These are phyloP conservation scores for Phytophthora citricola DNA, from an alignment of 352 stramenopile genomes.

Conservation along the genomic window DNA sequence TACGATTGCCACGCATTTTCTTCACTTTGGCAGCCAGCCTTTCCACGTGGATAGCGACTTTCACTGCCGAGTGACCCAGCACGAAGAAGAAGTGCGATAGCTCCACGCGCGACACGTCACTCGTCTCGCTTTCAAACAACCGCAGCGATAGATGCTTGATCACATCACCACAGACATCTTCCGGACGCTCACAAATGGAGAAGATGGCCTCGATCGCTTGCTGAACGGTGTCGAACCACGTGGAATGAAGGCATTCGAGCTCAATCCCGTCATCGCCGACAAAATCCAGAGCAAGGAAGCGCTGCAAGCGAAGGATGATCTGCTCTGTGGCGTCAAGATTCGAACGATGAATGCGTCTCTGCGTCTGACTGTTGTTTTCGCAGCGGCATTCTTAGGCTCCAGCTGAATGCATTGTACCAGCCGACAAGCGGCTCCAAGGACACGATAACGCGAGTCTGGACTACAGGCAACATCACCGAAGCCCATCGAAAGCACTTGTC, in stretches of 20 bases:
- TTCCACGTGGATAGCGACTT: conserved; percentile 95
- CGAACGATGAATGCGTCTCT: conserved; percentile 64
- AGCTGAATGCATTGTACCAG: conserved; percentile 72
- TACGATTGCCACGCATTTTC: conserved; percentile 77
- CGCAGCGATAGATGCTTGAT: conserved; percentile 69
- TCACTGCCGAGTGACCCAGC: conserved; percentile 94
- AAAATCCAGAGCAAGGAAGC: conserved; percentile 89
- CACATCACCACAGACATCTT: conserved; percentile 80
- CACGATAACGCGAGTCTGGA: conserved; percentile 54
- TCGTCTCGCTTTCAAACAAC: conserved; percentile 70
- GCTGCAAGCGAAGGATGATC: conserved; percentile 89
- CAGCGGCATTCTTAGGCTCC: conserved; percentile 46
- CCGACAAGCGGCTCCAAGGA: conserved; percentile 67
- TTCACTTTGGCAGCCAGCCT: conserved; percentile 86
- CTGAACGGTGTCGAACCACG: conserved; percentile 94
- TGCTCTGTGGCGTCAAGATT: conserved; percentile 90
- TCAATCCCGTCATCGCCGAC: conserved; percentile 68
- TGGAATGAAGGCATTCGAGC: conserved; percentile 48
- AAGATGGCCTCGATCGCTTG: conserved; percentile 94
- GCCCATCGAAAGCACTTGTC: conserved; percentile 60
- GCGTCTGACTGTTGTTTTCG: conserved; percentile 48
- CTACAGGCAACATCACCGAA: conserved; percentile 64
- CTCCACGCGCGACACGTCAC: conserved; percentile 71
- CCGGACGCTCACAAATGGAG: conserved; percentile 88
- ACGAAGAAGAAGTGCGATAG: conserved; percentile 96